Base-by-base conservation (phyloP, 495 filamentous ascomycete species). In the Tuber microsphaerosporum region DNA sequence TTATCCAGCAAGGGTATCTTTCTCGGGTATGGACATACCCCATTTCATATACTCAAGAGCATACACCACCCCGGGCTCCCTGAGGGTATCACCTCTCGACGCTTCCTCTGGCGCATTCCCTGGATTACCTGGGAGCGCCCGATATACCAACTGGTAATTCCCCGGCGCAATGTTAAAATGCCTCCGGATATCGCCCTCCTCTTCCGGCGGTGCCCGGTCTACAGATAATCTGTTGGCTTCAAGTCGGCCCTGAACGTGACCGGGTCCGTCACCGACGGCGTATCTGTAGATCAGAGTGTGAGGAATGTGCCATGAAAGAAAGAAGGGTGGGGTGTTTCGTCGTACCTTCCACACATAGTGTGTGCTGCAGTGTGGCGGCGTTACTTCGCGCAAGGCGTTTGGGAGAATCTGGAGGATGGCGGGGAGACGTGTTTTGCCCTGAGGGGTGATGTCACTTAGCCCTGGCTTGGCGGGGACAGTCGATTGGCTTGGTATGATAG, bases 81-180 rank as follows among this genome's bases (percentile, higher is more conserved):
- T 14, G 70, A 72, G 34, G 74, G 26, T 2, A 65, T 26, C 26
- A 79, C 41, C 75, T 72, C 22, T 71, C 61, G 42, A 70, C 71
- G 72, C 76, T 51, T 42, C 70, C 68, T 46, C 82, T 77, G 34
- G 79, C 79, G 73, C 82, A 1, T 85, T 84, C 34, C 89, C 89
- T 72, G 83, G 84, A 61, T 90, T 89, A 19, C 88, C 86, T 8
- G 87, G 85, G 69, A 94, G 88, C 43, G 93, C 94, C 77, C 94
- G 89, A 81, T 97, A 97, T 37, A 99, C 91, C 22, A 92, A 87
- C 70, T 96, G 94, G 81, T 93, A 85, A 80, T 92, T 92, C 2
- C 94, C 92, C 0, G 95, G 95, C 0, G 95, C 93, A 80, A 99
- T 95, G 82, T 99, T 99, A 84, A 95, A 97, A 71, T 88, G 92